phyloP scores from a whole-genome alignment of 2,329 filamentous ascomycete species.

The Fusarium sambucinum region DNA sequence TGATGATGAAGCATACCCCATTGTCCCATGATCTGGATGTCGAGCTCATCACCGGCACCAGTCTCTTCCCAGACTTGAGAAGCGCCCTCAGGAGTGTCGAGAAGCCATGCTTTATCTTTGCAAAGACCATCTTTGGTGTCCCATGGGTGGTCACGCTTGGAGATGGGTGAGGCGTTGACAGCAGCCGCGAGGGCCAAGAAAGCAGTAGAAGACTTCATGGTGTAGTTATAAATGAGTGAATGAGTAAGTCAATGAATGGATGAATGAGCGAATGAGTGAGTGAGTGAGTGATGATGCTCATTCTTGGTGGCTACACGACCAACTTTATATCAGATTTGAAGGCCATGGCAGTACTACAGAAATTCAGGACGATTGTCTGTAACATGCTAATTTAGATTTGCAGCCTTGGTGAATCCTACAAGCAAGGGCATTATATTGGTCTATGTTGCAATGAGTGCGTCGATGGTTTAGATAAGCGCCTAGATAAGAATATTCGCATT shows the following conservation, averaged over 20 bases:
- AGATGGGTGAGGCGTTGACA: background rate
- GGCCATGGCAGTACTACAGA: background rate
- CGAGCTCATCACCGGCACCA: background rate
- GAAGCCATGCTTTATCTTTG: background rate
- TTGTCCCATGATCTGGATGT: background rate
- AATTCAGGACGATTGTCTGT: background rate
- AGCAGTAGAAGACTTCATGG: background rate
- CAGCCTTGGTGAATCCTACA: background rate
- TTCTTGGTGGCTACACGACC: background rate
- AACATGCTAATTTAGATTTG: background rate
- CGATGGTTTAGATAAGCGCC: background rate
- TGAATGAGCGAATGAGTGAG: background rate
- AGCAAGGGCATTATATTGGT: background rate
- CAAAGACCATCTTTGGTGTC: background rate
- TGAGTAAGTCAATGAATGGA: background rate
- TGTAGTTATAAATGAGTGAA: background rate
- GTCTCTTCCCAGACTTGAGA: background rate
- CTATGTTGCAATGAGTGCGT: background rate
- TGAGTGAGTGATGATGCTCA: background rate
- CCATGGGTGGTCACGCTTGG: background rate
- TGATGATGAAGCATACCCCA: background rate
- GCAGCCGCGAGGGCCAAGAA: background rate
- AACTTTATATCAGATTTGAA: background rate
- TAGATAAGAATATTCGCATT: constrained; percentile 1
- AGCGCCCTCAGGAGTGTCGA: background rate